Percentiles rank a stretch among this genome's conserved stretches.
phyloP scores from a whole-genome alignment of 2,329 filamentous ascomycete genomes.

The Penicillium sp. region DNA sequence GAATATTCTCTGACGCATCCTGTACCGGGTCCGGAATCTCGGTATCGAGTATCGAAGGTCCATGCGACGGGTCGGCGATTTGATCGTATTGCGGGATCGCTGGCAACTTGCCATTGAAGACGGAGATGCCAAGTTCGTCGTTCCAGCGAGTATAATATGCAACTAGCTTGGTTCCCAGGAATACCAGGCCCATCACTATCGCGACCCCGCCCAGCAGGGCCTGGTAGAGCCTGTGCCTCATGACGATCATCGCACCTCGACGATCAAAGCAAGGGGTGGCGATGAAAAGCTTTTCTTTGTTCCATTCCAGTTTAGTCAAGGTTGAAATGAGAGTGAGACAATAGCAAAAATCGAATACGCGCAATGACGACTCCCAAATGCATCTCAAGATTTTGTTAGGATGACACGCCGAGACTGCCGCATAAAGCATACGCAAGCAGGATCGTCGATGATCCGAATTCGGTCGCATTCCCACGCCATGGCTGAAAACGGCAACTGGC shows the following conservation, averaged over 20 bases:
- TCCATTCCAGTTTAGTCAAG: neutral
- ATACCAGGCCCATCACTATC: constrained; percentile 4
- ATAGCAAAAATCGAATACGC: neutral
- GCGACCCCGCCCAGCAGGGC: constrained; percentile 2
- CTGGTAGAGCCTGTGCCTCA: constrained; percentile 6
- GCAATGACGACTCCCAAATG: neutral
- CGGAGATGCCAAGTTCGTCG: neutral
- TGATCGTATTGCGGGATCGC: constrained; percentile 2
- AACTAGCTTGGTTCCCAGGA: neutral
- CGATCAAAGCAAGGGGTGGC: neutral
- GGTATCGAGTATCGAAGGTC: neutral
- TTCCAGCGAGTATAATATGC: neutral
- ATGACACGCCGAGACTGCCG: neutral
- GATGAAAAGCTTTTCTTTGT: neutral
- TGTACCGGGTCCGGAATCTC: neutral
- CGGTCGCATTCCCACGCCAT: neutral
- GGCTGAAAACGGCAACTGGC: neutral
- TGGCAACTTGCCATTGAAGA: constrained; percentile 4
- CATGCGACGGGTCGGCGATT: neutral
- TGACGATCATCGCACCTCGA: neutral
- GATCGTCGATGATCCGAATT: neutral
- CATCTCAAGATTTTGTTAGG: neutral
- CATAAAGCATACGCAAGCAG: neutral
- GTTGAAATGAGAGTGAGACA: neutral
- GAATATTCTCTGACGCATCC: neutral